Evolutionary conservation across 495 filamentous ascomycete genomes (phyloP).

Genomic region (Penicillium maclennaniae): DNA sequence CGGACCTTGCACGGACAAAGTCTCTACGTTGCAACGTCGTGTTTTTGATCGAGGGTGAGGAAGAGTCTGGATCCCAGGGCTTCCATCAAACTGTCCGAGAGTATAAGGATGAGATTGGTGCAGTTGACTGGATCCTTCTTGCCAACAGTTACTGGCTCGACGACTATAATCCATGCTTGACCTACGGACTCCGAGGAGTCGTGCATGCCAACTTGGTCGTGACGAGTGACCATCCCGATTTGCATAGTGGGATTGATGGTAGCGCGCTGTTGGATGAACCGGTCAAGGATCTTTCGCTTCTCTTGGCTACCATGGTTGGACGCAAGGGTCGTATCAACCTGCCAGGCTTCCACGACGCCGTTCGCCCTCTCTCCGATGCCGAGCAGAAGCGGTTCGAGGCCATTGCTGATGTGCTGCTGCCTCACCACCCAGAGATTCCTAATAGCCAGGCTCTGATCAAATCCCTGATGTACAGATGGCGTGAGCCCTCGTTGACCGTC

Average conservation of each 20-base stretch:
- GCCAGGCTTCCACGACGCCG: conserved; percentile 80
- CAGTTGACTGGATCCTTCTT: conserved; percentile 87
- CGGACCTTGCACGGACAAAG: conserved; percentile 76
- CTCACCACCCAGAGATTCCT: conserved; percentile 63
- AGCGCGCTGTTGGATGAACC: conserved; percentile 84
- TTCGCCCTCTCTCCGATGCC: conserved; percentile 67
- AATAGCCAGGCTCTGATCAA: conserved; percentile 65
- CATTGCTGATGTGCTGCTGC: conserved; percentile 71
- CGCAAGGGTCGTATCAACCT: conserved; percentile 54
- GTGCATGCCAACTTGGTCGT: conserved; percentile 88
- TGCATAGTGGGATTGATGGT: conserved; percentile 94
- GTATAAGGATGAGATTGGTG: conserved; percentile 79
- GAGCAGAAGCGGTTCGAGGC: conserved; percentile 81
- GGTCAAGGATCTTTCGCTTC: conserved; percentile 79
- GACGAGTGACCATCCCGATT: conserved; percentile 78
- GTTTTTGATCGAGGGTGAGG: conserved; percentile 94
- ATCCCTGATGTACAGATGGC: conserved; percentile 88
- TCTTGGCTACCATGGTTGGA: conserved; percentile 75
- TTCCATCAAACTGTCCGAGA: conserved; percentile 75
- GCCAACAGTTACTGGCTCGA: conserved; percentile 99
- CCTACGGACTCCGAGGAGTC: conserved; percentile 91
- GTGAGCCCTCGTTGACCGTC: conserved; percentile 90
- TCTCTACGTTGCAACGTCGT: conserved; percentile 78
- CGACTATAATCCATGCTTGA: conserved; percentile 90
- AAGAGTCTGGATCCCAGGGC: conserved; percentile 88